Evolutionary conservation across 2,329 filamentous ascomycete genomes (phyloP).

Genomic region (Exophiala sp.): DNA sequence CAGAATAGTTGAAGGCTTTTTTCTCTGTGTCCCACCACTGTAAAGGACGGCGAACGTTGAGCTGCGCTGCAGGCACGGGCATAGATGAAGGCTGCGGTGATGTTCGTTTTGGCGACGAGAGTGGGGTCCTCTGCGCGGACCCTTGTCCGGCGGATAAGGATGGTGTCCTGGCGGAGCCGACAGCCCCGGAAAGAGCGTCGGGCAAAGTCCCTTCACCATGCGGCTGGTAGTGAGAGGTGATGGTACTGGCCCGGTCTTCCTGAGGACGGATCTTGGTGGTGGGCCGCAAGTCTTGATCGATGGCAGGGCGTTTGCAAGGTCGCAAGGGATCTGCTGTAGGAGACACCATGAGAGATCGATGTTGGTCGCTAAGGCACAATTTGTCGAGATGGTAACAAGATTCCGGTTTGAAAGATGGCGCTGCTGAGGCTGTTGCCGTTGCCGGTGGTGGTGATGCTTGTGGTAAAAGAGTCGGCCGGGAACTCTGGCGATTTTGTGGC

Average conservation of each 20-base stretch:
- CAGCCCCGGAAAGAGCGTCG: neutral
- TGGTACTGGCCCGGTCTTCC: constrained; percentile 11
- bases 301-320: constrained; percentile 16
- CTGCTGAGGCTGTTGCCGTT: too few relatives aligned
- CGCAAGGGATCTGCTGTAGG: constrained; percentile 6
- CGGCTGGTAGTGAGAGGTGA: constrained; percentile 14
- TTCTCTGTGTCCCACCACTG: neutral
- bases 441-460: neutral
- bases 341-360: neutral
- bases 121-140: constrained; percentile 12
- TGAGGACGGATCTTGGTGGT: constrained; percentile 11
- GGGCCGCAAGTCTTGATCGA: constrained; percentile 8
- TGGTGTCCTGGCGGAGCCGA: constrained; percentile 7
- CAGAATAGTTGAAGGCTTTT: neutral
- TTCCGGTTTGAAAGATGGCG: constrained; percentile 4
- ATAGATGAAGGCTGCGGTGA: neutral
- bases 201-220: constrained; percentile 6
- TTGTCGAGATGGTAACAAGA: neutral
- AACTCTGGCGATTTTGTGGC: neutral
- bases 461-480: neutral
- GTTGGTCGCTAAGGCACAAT: constrained; percentile 2
- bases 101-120: constrained; percentile 12
- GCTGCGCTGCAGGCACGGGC: neutral
- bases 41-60: neutral
- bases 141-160: constrained; percentile 10